phyloP scores from a whole-genome alignment of 805 yeast species.

The Pichia nakasei region DNA sequence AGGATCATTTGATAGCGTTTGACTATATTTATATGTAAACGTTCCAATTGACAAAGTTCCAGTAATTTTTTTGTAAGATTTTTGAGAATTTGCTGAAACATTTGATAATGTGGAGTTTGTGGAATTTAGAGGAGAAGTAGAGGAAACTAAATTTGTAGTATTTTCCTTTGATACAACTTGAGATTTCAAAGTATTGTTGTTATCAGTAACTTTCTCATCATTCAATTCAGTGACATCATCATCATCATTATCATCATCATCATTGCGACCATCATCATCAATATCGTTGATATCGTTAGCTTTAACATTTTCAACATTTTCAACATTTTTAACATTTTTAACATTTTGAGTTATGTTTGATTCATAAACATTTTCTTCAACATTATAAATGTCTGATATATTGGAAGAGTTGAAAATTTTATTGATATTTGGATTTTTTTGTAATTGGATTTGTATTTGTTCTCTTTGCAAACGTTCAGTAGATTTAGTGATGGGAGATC shows the following conservation, averaged over 20 bases:
- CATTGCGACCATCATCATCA: background rate
- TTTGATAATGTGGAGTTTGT: background rate
- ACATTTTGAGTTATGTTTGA: background rate
- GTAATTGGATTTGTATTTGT: conserved; percentile 1
- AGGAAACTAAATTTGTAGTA: background rate
- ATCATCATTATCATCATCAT: background rate
- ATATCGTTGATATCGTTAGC: background rate
- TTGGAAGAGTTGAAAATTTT: background rate
- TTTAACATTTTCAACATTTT: background rate
- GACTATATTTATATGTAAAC: conserved; percentile 15
- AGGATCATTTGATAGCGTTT: conserved; percentile 10
- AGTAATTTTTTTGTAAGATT: conserved; percentile 5
- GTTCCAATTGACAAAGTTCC: conserved; percentile 17
- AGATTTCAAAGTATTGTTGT: conserved; percentile 2
- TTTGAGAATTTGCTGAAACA: background rate
- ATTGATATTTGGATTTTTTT: conserved; percentile 2
- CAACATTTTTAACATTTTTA: background rate
- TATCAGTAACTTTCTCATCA: background rate
- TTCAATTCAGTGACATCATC: background rate
- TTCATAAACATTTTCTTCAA: background rate
- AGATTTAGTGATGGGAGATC: background rate
- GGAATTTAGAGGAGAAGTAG: background rate
- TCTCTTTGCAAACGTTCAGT: conserved; percentile 3
- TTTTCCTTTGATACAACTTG: conserved; percentile 16
- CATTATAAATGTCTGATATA: conserved; percentile 7